phyloP scores from a whole-genome alignment of 2,329 filamentous ascomycete species.

The Sphaceloma murrayae region DNA sequence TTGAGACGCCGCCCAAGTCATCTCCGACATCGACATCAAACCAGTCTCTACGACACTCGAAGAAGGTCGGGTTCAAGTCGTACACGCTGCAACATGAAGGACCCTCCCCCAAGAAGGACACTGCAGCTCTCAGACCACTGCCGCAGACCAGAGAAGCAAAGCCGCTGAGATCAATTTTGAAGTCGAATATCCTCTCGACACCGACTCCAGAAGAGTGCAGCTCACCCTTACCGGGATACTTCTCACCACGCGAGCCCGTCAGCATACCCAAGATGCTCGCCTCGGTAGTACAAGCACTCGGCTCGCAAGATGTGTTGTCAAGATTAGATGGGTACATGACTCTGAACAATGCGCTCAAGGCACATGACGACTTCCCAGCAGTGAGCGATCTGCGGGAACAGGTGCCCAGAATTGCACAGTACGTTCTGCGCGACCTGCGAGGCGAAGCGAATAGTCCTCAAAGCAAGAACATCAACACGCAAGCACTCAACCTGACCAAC shows the following conservation, averaged over 20 bases:
- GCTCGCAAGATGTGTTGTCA: constrained; percentile 59
- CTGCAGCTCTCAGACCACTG: constrained; percentile 35
- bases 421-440: constrained; percentile 69
- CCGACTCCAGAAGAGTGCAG: constrained; percentile 30
- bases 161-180: constrained; percentile 70
- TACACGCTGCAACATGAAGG: constrained; percentile 43
- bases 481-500: constrained; percentile 67
- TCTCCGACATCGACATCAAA: constrained; percentile 37
- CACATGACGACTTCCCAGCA: constrained; percentile 74
- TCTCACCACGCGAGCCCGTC: constrained; percentile 41
- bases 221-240: constrained; percentile 35
- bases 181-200: constrained; percentile 46
- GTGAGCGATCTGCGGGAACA: constrained; percentile 62
- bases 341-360: constrained; percentile 63
- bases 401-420: constrained; percentile 67
- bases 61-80: constrained; percentile 55
- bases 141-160: constrained; percentile 43
- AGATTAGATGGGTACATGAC: constrained; percentile 81
- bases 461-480: constrained; percentile 63
- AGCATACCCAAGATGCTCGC: constrained; percentile 74
- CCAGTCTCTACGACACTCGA: constrained; percentile 29
- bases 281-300: constrained; percentile 72
- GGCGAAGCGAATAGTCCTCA: constrained; percentile 38
- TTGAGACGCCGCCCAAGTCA: constrained; percentile 32
- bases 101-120: constrained; percentile 18